These are phyloP conservation scores for Fusarium cicatricum DNA, from an alignment of 2,329 filamentous ascomycete genomes.

Conservation along the genomic window DNA sequence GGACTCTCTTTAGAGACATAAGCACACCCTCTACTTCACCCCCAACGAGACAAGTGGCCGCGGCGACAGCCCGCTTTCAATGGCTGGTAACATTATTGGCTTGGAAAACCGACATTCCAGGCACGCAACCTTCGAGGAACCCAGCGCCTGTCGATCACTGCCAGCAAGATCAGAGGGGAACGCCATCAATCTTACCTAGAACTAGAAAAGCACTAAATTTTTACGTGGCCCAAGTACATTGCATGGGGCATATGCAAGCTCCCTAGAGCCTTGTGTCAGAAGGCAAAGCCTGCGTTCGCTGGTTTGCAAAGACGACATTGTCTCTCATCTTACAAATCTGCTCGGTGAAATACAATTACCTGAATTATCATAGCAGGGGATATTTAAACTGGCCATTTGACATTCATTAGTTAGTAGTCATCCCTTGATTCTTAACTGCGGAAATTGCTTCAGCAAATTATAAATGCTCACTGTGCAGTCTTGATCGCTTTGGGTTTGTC, in stretches of 20 bases:
- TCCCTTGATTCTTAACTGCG: too few species aligned
- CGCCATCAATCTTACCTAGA: background rate
- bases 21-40: constrained; percentile 5
- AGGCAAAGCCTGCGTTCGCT: background rate
- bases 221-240: too few species aligned
- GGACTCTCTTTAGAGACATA: constrained; percentile 9
- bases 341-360: too few species aligned
- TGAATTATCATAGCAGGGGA: too few species aligned
- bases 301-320: constrained; percentile 10
- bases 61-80: constrained; percentile 9
- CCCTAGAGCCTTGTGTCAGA: too few species aligned
- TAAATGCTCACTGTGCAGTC: background rate
- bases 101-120: constrained; percentile 12
- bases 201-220: constrained; percentile 22
- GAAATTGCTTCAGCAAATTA: background rate
- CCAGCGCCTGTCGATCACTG: background rate
- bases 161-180: background rate
- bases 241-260: too few species aligned
- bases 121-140: constrained; percentile 13
- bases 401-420: too few species aligned
- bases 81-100: constrained; percentile 15
- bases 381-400: too few species aligned
- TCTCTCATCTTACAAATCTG: too few species aligned
- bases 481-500: background rate
- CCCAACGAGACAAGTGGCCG: constrained; percentile 5